Base-by-base conservation (phyloP, 1,139 yeast species). In the Casaregolazyma suthepensis region DNA sequence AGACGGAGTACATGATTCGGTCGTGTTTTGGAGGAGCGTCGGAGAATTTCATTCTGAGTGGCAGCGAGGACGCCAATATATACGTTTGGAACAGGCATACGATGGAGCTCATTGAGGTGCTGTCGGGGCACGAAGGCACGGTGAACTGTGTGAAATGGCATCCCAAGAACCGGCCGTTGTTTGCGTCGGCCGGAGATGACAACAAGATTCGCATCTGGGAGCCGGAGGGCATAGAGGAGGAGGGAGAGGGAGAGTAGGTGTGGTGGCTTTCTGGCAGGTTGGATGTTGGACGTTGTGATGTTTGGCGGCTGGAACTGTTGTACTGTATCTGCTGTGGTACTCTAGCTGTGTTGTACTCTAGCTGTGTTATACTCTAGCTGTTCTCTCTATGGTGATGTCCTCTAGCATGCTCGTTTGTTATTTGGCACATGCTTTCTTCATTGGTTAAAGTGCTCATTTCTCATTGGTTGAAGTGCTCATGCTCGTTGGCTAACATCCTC, bases 131-230 rank as follows among this genome's bases (percentile, higher is more conserved):
- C 65, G 70, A 69, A 15, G 82, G 82, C 1, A 74, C 83, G 50
- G 85, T 89, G 55, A 87, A 85, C 64, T 79, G 86, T 50, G 94
- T 90, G 4, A 82, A 84, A 56, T 90, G 96, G 95, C 82, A 83
- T 54, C 79, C 78, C 48, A 70, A 55, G 42, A 67, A 64, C 54
- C 81, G 82, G 29, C 71, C 75, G 45, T 68, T 83, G 65, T 83
- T 90, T 80, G 90, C 88, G 23, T 84, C 94, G 37, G 94, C 90
- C 17, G 88, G 95, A 17, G 97, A 90, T 68, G 97, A 90, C 67
- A 78, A 80, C 40, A 66, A 59, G 3, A 52, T 60, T 19, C 54
- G 61, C 10, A 55, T 60, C 26, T 60, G 63, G 63, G 55, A 57
- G 26, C 56, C 61, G 17, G 40, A 35, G 7, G 40, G 40, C 13